These are phyloP conservation scores for Teunomyces lycoperdinae DNA, from an alignment of 805 yeast genomes.

Conservation along the genomic window DNA sequence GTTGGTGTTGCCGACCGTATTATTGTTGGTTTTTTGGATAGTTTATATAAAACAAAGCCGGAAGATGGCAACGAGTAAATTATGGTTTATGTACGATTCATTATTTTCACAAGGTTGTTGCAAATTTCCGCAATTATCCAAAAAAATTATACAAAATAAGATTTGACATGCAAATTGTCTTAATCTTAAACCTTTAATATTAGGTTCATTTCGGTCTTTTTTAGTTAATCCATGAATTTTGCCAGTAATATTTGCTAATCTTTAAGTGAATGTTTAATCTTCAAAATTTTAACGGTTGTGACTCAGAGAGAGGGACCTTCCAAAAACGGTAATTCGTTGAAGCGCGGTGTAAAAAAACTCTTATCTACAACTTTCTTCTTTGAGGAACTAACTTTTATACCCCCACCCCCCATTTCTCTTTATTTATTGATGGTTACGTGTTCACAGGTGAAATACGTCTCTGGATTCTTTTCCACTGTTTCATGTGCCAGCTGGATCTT, in stretches of 20 bases:
- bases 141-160: too few relatives aligned
- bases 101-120: neutral
- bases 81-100: neutral
- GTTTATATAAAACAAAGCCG: slow-evolving; percentile 55
- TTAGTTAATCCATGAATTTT: neutral
- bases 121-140: neutral
- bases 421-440: slow-evolving; percentile 3
- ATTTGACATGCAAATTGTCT: too few relatives aligned
- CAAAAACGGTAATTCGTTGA: slow-evolving; percentile 1
- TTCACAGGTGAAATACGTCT: slow-evolving; percentile 7
- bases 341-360: slow-evolving; percentile 3
- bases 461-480: slow-evolving; percentile 16
- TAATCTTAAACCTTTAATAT: too few relatives aligned
- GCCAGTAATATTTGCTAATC: neutral
- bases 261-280: neutral
- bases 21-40: slow-evolving; percentile 78
- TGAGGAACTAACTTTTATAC: neutral
- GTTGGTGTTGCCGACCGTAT: slow-evolving; percentile 79
- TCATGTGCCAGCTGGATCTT: slow-evolving; percentile 64
- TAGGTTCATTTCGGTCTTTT: too few relatives aligned
- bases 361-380: neutral
- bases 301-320: neutral
- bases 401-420: too few relatives aligned
- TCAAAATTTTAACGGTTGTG: neutral
- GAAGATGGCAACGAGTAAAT: too few relatives aligned